phyloP scores from a whole-genome alignment of 495 filamentous ascomycete genomes.

The Diplogelasinospora grovesii region DNA sequence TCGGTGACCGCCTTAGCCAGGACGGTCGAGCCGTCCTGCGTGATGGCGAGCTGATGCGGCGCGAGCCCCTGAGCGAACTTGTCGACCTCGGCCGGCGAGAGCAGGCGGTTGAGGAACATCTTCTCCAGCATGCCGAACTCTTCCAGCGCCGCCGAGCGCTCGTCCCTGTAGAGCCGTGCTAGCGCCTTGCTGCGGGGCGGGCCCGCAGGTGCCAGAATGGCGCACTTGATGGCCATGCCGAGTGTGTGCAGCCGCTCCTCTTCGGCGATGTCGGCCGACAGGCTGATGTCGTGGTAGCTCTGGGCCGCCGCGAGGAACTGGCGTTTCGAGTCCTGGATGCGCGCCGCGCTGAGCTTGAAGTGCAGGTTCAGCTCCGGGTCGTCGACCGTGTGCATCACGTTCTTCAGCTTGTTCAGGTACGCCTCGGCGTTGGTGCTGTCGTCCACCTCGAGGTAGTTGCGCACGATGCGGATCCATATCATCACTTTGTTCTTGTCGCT shows the following conservation, averaged over 20 bases:
- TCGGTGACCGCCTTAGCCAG: slow-evolving; percentile 92
- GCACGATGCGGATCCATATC: slow-evolving; percentile 90
- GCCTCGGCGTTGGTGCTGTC: slow-evolving; percentile 78
- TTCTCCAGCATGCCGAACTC: slow-evolving; percentile 92
- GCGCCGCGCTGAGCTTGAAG: slow-evolving; percentile 85
- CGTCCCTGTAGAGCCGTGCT: slow-evolving; percentile 87
- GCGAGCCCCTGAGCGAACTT: slow-evolving; percentile 75
- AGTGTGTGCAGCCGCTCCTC: slow-evolving; percentile 76
- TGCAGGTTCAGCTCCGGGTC: slow-evolving; percentile 68
- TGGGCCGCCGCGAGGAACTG: slow-evolving; percentile 85
- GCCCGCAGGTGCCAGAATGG: slow-evolving; percentile 88
- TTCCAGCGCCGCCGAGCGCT: slow-evolving; percentile 64
- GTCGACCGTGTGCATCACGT: slow-evolving; percentile 70
- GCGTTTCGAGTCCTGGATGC: slow-evolving; percentile 84
- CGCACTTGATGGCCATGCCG: slow-evolving; percentile 83
- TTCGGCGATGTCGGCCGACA: slow-evolving; percentile 69
- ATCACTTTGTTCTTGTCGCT: slow-evolving; percentile 68
- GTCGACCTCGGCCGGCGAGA: slow-evolving; percentile 71
- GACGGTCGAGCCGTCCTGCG: slow-evolving; percentile 84
- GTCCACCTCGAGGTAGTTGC: slow-evolving; percentile 90
- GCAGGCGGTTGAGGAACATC: slow-evolving; percentile 88
- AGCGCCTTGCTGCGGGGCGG: slow-evolving; percentile 74
- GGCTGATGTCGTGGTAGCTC: slow-evolving; percentile 79
- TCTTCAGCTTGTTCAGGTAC: slow-evolving; percentile 89
- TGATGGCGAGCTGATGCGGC: slow-evolving; percentile 84